These are phyloP conservation scores for Mrakiaceae sp. DNA, from an alignment of 1,284 basidiomycete genomes.

Conservation along the genomic window DNA sequence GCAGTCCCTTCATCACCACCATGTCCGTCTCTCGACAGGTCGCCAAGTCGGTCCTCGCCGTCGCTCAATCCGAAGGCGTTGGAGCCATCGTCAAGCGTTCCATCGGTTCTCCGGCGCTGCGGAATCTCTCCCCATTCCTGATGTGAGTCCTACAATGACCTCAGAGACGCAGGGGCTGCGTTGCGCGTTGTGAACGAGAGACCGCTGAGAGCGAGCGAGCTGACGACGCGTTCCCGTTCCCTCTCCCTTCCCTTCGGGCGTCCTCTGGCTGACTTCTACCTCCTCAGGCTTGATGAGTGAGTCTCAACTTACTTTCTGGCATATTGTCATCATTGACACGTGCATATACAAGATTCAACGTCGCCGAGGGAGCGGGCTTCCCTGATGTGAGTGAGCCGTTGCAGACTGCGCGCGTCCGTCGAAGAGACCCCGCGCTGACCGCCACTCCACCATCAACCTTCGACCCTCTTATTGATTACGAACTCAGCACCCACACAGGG, in stretches of 20 bases:
- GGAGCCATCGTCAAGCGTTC: slow-evolving; percentile 80
- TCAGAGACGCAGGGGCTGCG: no score
- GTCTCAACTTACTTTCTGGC: no score
- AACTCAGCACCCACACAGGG: slow-evolving; percentile 73
- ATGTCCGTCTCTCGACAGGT: slow-evolving; percentile 48
- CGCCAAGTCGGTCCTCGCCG: slow-evolving; percentile 57
- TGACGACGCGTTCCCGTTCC: slow-evolving; percentile 18
- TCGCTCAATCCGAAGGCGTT: slow-evolving; percentile 77
- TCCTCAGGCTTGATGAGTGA: slow-evolving; percentile 12
- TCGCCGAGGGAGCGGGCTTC: slow-evolving; percentile 41
- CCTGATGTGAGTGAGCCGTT: slow-evolving; percentile 23
- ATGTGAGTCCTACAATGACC: slow-evolving; percentile 39
- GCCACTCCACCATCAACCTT: no score
- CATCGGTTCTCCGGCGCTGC: slow-evolving; percentile 63
- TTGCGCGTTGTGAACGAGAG: no score
- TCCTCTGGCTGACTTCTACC: neutral
- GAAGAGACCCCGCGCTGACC: no score
- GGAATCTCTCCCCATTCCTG: slow-evolving; percentile 81
- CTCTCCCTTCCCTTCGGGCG: neutral
- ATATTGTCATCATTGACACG: no score
- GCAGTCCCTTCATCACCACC: neutral
- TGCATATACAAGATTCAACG: slow-evolving; percentile 35
- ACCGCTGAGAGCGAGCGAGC: neutral
- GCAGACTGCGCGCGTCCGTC: neutral
- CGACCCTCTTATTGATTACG: no score